Base-by-base conservation (phyloP, 73 alveolate species). In the Chromera velia region DNA sequence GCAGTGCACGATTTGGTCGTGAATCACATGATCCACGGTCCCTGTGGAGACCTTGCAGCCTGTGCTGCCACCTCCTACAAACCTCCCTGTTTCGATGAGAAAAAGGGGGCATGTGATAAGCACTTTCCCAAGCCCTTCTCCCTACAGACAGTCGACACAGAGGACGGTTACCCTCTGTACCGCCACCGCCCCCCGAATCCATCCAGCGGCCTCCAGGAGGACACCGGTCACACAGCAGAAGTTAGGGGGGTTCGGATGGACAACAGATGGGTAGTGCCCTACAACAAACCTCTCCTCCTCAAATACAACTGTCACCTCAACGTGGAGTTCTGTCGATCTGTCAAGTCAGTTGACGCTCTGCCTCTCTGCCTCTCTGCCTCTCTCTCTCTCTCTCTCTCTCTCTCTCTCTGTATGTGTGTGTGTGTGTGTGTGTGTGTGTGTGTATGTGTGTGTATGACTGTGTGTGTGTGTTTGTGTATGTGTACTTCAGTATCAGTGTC, bases 21-120 rank as follows among this genome's bases (percentile, higher is more conserved):
- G 9, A 32, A 49, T 33, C 30, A 67, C 71, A n/a, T 47, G 49
- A 1, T 73, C 71, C 81, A 73, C 70, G 81, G 81, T 0, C 81
- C 81, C 27, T 40, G 72, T 29, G 80, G 78, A n/a, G 68, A 17
- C 33, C 24, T 0, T 34, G 32, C 29, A 4, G 68, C 18, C n/a
- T 27, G 68, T 55, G 22, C 32, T 24, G 26, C 31, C 77, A 34
- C 9, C 33, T 28, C 66, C n/a, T n/a, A n/a, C n/a, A n/a, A n/a
- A n/a, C n/a, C n/a, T n/a, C n/a, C n/a, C n/a, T n/a, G n/a, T n/a
- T n/a, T n/a, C n/a, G n/a, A n/a, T n/a, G n/a, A n/a, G n/a, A n/a
- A n/a, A n/a, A n/a, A n/a, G 33, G 70, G 17, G 27, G 22, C 32
- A 10, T 72, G 79, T 46, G 28, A 40, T 7, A 22, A 40, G 30